Conservation (phyloP, 176 grass and related monocot genomes). For the Oryza brachyantha region DNA sequence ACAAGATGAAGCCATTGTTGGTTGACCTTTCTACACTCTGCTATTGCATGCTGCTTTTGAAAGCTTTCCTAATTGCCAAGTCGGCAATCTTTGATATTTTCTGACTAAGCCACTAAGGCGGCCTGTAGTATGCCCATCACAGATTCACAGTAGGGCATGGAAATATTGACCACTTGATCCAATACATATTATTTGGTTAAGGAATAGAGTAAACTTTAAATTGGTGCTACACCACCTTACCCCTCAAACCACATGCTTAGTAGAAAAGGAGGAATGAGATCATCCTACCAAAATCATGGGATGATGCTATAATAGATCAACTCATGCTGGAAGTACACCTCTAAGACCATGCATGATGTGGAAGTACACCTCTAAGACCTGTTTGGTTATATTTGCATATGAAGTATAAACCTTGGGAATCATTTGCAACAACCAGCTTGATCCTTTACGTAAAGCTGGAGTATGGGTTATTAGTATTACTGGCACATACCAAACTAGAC, state of each 20-base stretch:
- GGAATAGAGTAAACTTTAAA: neutral
- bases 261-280: too few species aligned
- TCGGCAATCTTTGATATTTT: neutral
- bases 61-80: neutral
- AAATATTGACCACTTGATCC: neutral
- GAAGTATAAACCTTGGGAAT: slow-evolving; percentile 8
- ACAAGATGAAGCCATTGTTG: neutral
- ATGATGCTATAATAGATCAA: neutral
- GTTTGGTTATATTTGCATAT: neutral
- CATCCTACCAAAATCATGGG: too few species aligned
- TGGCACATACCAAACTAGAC: neutral
- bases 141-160: neutral
- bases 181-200: neutral
- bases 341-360: slow-evolving; percentile 1
- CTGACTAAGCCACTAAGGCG: neutral
- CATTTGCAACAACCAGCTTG: neutral
- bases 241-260: too few species aligned
- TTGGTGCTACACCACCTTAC: neutral
- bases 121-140: neutral
- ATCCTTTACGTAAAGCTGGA: neutral
- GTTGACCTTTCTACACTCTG: neutral
- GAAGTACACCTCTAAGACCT: too few species aligned
- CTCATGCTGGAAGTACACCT: slow-evolving; percentile 17
- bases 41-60: neutral
- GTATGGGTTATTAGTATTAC: neutral